These are phyloP conservation scores for Camelina sativa DNA, from an alignment of 345 rosid genomes.

Conservation along the genomic window DNA sequence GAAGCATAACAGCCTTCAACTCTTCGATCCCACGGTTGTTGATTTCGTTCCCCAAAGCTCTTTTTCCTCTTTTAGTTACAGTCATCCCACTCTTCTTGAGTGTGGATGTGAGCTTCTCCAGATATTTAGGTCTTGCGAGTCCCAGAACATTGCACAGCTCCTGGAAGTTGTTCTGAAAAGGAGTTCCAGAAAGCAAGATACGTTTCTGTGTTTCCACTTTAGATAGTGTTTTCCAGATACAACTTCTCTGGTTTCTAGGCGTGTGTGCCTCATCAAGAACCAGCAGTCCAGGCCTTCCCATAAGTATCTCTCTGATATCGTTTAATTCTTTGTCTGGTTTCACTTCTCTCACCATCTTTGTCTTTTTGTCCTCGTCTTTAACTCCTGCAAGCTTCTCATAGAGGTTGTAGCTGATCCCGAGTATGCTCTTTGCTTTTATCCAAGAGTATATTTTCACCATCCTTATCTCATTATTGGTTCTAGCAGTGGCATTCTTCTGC, in stretches of 20 bases:
- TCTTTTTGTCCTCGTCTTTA: conserved; percentile 35
- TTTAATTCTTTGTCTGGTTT: conserved; percentile 28
- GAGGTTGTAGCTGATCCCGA: conserved; percentile 65
- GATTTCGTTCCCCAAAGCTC: conserved; percentile 13
- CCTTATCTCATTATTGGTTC: conserved; percentile 39
- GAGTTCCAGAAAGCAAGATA: conserved; percentile 82
- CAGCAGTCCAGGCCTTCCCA: conserved; percentile 54
- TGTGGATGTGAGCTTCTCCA: conserved; percentile 35
- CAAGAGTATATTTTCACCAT: conserved; percentile 69
- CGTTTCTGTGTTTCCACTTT: conserved; percentile 61
- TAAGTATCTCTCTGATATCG: conserved; percentile 51
- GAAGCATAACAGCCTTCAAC: conserved; percentile 44
- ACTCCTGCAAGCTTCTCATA: conserved; percentile 61
- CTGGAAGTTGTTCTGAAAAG: conserved; percentile 80
- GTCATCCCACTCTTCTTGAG: conserved; percentile 46
- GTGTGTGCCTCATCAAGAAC: conserved; percentile 88
- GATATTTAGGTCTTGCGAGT: conserved; percentile 44
- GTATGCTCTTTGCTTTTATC: conserved; percentile 57
- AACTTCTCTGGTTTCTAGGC: conserved; percentile 62
- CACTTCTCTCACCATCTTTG: conserved; percentile 19
- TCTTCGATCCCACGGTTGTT: conserved; percentile 43
- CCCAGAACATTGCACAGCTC: conserved; percentile 58
- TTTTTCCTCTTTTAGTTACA: conserved; percentile 31
- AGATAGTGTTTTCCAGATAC: conserved; percentile 63
- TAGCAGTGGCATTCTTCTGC: conserved; percentile 9